These are phyloP conservation scores for Cytospora leucostoma DNA, from an alignment of 2,329 filamentous ascomycete species.

Conservation along the genomic window DNA sequence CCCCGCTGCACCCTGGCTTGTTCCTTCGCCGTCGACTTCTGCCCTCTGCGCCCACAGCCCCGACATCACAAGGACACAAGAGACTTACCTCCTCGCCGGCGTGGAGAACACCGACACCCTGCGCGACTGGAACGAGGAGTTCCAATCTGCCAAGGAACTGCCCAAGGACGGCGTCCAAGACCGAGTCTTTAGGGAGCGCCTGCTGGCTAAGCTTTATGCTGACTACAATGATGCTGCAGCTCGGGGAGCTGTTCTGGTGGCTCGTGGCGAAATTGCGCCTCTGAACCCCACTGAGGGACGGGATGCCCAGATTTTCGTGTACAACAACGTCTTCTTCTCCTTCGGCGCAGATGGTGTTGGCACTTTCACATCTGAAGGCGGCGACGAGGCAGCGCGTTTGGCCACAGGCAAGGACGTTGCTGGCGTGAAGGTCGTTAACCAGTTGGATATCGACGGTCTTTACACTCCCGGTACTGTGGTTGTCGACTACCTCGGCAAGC, in stretches of 20 bases:
- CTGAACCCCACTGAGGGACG: slow-evolving; percentile 90
- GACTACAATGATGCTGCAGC: slow-evolving; percentile 97
- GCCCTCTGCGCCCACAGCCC: slow-evolving; percentile 70
- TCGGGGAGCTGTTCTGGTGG: slow-evolving; percentile 87
- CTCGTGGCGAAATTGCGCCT: slow-evolving; percentile 86
- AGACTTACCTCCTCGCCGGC: slow-evolving; percentile 86
- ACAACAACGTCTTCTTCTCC: slow-evolving; percentile 99
- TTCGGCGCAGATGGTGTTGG: slow-evolving; percentile 97
- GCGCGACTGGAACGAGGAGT: slow-evolving; percentile 98
- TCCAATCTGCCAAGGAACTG: slow-evolving; percentile 93
- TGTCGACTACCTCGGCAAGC: slow-evolving; percentile 94
- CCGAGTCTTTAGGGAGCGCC: slow-evolving; percentile 88
- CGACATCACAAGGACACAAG: slow-evolving; percentile 87
- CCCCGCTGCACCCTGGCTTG: slow-evolving; percentile 88
- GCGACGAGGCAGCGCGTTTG: slow-evolving; percentile 92
- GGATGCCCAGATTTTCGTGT: slow-evolving; percentile 97
- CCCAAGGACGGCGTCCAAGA: slow-evolving; percentile 94
- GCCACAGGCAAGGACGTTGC: slow-evolving; percentile 96
- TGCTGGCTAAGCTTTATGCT: slow-evolving; percentile 94
- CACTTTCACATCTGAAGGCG: slow-evolving; percentile 94
- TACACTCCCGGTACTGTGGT: slow-evolving; percentile 97
- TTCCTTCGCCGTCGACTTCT: slow-evolving; percentile 64
- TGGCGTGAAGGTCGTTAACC: slow-evolving; percentile 92
- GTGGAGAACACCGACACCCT: slow-evolving; percentile 93
- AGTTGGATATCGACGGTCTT: slow-evolving; percentile 90